Percentiles rank a stretch among this genome's conserved stretches.
These are phyloP conservation scores for Afroboletus lepidellus DNA, from an alignment of 1,284 basidiomycete genomes.

Conservation along the genomic window DNA sequence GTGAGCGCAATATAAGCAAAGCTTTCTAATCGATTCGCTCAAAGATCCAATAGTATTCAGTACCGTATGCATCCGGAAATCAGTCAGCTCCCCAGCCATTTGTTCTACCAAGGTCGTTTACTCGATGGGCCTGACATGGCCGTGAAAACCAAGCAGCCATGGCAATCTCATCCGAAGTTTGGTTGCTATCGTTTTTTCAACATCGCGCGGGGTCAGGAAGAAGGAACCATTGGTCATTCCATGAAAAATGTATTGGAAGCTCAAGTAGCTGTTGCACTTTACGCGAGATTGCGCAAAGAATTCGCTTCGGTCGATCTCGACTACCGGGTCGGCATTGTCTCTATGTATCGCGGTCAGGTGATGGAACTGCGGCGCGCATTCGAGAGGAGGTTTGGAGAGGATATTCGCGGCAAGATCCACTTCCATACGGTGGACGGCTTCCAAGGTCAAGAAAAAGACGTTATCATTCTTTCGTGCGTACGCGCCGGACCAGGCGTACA, in stretches of 20 bases:
- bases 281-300: conserved; percentile 68
- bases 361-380: conserved; percentile 76
- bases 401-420: conserved; percentile 75
- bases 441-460: conserved; percentile 96
- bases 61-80: conserved; percentile 99
- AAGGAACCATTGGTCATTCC: conserved; percentile 62
- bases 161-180: conserved; percentile 83
- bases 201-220: conserved; percentile 61
- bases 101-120: conserved; percentile 86
- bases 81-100: conserved; percentile 81
- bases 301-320: conserved; percentile 68
- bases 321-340: conserved; percentile 85
- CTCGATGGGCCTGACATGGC: conserved; percentile 91
- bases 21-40: background rate
- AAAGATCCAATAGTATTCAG: conserved; percentile 70
- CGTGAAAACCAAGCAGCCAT: conserved; percentile 76
- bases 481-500: conserved; percentile 82
- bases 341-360: conserved; percentile 95
- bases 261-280: conserved; percentile 77
- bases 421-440: conserved; percentile 99
- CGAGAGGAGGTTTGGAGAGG: conserved; percentile 66
- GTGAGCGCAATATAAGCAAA: conserved; percentile 44
- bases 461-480: conserved; percentile 94
- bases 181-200: conserved; percentile 92
- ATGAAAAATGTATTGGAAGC: conserved; percentile 80